These are phyloP conservation scores for Fagopyrum homotropicum DNA, from an alignment of 148 eudicot species.

Conservation along the genomic window DNA sequence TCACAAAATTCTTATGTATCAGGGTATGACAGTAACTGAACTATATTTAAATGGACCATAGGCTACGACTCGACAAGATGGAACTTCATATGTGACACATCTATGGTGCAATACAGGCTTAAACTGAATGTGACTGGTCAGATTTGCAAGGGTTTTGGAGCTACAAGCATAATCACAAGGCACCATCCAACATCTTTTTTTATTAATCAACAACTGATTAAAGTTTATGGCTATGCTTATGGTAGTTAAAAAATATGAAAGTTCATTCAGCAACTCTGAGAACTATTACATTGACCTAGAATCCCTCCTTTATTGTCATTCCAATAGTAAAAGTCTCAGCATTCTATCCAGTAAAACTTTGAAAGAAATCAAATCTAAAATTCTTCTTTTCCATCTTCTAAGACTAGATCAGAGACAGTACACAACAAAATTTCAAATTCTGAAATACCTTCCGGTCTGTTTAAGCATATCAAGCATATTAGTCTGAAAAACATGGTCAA, in stretches of 20 bases:
- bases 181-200: background rate
- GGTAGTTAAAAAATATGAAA: background rate
- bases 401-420: background rate
- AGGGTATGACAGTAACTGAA: background rate
- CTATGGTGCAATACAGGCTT: background rate
- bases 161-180: background rate
- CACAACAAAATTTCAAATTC: background rate
- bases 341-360: background rate
- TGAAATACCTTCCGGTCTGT: conserved; percentile 88
- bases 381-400: background rate
- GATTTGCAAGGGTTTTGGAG: background rate
- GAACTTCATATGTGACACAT: background rate
- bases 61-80: background rate
- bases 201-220: background rate
- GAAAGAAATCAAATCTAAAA: background rate
- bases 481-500: conserved; percentile 95
- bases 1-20: no score
- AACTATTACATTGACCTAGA: background rate
- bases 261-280: background rate
- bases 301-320: background rate
- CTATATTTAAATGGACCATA: background rate
- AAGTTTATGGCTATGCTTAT: background rate
- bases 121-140: background rate
- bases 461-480: conserved; percentile 97
- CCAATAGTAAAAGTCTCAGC: background rate